Conservation (phyloP, 1,284 basidiomycete genomes). For the Ceratobasidium sp. region DNA sequence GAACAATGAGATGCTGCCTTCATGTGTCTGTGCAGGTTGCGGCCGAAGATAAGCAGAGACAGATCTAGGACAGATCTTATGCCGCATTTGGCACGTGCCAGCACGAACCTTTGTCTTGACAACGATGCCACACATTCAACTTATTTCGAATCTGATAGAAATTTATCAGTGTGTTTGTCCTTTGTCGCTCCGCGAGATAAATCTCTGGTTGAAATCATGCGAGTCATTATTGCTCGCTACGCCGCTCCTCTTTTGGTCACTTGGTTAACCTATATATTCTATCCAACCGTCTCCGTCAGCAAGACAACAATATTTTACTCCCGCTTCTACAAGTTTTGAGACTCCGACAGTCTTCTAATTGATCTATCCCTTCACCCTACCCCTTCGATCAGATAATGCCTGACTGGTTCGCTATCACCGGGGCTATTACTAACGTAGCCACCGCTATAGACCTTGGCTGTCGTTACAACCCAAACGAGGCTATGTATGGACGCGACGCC, state of each 20-base stretch:
- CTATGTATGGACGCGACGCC: not conserved
- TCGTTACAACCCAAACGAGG: slow-evolving; percentile 19
- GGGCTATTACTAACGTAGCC: slow-evolving; percentile 24
- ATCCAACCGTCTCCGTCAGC: not conserved
- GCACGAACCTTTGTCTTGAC: slow-evolving; percentile 17
- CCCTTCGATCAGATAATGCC: slow-evolving; percentile 20
- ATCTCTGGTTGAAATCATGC: not conserved
- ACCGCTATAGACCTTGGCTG: slow-evolving; percentile 16
- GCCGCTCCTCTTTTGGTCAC: not conserved
- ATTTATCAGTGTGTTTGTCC: not conserved
- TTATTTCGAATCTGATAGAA: not conserved
- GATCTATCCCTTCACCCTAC: not conserved
- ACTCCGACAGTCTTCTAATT: slow-evolving; percentile 23
- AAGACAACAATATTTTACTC: slow-evolving; percentile 16
- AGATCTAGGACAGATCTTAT: not conserved
- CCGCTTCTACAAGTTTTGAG: slow-evolving; percentile 9
- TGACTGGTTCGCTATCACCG: slow-evolving; percentile 28
- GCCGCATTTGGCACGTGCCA: slow-evolving; percentile 13
- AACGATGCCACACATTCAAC: slow-evolving; percentile 12
- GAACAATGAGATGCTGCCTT: not conserved
- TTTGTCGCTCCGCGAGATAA: slow-evolving; percentile 5
- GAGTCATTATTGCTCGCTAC: not conserved
- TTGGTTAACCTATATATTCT: not conserved
- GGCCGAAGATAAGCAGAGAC: slow-evolving; percentile 10
- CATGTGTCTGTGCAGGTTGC: slow-evolving; percentile 8